These are phyloP conservation scores for Fusarium aywerte DNA, from an alignment of 2,329 filamentous ascomycete species.

Conservation along the genomic window DNA sequence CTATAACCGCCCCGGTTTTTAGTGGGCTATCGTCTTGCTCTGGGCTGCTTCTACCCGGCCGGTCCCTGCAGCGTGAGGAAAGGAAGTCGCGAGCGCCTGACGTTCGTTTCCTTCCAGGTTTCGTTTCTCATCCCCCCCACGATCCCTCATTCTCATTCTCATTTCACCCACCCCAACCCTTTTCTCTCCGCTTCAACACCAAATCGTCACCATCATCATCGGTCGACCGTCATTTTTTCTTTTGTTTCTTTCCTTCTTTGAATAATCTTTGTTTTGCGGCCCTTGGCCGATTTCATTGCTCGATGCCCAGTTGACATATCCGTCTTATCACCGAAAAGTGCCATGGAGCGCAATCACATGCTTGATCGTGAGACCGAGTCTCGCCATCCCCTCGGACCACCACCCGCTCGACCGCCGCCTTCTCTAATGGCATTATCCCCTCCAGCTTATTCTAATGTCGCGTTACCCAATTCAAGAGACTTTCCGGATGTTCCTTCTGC, in stretches of 20 bases:
- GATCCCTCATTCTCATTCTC: slow-evolving; percentile 33
- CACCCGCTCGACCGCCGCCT: slow-evolving; percentile 42
- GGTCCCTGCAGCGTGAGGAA: slow-evolving; percentile 44
- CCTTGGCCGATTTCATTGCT: slow-evolving; percentile 27
- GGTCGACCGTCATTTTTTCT: background rate
- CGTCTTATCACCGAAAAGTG: slow-evolving; percentile 45
- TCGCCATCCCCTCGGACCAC: slow-evolving; percentile 45
- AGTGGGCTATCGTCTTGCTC: slow-evolving; percentile 25
- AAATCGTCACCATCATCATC: slow-evolving; percentile 3
- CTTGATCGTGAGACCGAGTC: slow-evolving; percentile 46
- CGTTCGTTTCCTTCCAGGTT: slow-evolving; percentile 22
- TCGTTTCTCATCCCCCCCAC: slow-evolving; percentile 36
- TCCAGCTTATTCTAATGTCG: slow-evolving; percentile 41
- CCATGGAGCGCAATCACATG: slow-evolving; percentile 61
- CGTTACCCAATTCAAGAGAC: slow-evolving; percentile 43
- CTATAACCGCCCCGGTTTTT: slow-evolving; percentile 42
- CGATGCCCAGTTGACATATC: slow-evolving; percentile 46
- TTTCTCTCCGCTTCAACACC: slow-evolving; percentile 26
- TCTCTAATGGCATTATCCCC: slow-evolving; percentile 42
- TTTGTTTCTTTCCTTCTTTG: background rate
- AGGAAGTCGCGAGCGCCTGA: slow-evolving; percentile 37
- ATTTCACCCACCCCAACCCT: slow-evolving; percentile 35
- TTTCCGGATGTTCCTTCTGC: slow-evolving; percentile 47
- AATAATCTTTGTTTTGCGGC: slow-evolving; percentile 18
- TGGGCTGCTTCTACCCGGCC: slow-evolving; percentile 28